phyloP scores from a whole-genome alignment of 169 alveolate species.

The Toxoplasma gondii region DNA sequence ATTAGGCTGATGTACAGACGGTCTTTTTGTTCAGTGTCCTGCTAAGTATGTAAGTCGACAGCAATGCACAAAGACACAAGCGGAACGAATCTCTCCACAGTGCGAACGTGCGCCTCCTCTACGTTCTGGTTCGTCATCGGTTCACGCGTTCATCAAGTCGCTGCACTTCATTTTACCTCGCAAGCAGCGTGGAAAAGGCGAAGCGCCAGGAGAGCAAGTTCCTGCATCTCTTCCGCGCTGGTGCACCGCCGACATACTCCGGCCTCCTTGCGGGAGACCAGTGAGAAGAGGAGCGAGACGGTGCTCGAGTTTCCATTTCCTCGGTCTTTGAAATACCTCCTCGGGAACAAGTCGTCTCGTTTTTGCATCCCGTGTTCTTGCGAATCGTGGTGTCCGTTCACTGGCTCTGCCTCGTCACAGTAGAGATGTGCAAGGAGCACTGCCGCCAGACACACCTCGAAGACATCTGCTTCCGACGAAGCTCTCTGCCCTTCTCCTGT shows the following conservation, averaged over 20 bases:
- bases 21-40: not conserved
- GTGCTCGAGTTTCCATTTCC: not conserved
- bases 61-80: too few relatives aligned
- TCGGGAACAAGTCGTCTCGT: too few relatives aligned
- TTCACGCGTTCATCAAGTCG: too few relatives aligned
- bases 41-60: too few relatives aligned
- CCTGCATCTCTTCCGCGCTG: not conserved
- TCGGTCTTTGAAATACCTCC: not conserved
- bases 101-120: too few relatives aligned
- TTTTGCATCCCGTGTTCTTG: too few relatives aligned
- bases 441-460: not conserved
- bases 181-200: constrained; percentile 8
- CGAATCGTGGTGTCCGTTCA: too few relatives aligned
- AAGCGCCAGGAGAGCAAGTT: not conserved
- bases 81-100: too few relatives aligned
- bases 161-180: not conserved
- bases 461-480: not conserved
- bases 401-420: not conserved
- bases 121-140: too few relatives aligned
- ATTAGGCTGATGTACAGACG: not conserved
- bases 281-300: not conserved
- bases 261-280: not conserved
- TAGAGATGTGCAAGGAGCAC: not conserved
- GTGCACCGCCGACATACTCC: not conserved
- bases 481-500: not conserved